Evolutionary conservation across 495 filamentous ascomycete genomes (phyloP).

Genomic region (Immersiella caudata): DNA sequence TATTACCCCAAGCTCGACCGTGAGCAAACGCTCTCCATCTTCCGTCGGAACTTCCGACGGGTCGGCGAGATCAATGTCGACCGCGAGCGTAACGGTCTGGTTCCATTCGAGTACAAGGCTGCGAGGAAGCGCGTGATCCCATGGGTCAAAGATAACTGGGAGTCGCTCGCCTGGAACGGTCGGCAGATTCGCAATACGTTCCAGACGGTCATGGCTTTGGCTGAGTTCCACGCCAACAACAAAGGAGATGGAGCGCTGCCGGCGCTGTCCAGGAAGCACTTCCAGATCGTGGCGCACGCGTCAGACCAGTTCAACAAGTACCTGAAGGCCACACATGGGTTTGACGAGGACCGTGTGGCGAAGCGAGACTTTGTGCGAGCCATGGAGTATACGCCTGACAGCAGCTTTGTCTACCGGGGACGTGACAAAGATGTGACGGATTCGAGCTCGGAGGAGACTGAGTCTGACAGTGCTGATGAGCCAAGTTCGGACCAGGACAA

Average conservation of each 20-base stretch:
- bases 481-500: too few relatives aligned
- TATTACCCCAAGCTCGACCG: constrained; percentile 46
- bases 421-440: constrained; percentile 4
- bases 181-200: constrained; percentile 52
- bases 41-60: constrained; percentile 38
- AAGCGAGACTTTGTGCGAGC: constrained; percentile 9
- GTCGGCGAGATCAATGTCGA: constrained; percentile 28
- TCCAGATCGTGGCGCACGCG: constrained; percentile 32
- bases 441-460: not conserved
- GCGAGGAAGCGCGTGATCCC: constrained; percentile 25
- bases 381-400: not conserved
- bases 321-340: constrained; percentile 22
- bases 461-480: not conserved
- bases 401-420: not conserved
- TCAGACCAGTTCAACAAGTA: constrained; percentile 34
- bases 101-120: constrained; percentile 19
- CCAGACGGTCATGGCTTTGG: constrained; percentile 46
- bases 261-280: constrained; percentile 24
- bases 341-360: constrained; percentile 20
- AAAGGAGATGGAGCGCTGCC: constrained; percentile 13
- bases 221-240: constrained; percentile 33
- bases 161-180: constrained; percentile 45
- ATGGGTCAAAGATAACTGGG: constrained; percentile 25
- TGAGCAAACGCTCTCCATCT: constrained; percentile 38
- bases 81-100: constrained; percentile 16